Conservation (phyloP, 345 rosid genomes). For the Camelina laxa region DNA sequence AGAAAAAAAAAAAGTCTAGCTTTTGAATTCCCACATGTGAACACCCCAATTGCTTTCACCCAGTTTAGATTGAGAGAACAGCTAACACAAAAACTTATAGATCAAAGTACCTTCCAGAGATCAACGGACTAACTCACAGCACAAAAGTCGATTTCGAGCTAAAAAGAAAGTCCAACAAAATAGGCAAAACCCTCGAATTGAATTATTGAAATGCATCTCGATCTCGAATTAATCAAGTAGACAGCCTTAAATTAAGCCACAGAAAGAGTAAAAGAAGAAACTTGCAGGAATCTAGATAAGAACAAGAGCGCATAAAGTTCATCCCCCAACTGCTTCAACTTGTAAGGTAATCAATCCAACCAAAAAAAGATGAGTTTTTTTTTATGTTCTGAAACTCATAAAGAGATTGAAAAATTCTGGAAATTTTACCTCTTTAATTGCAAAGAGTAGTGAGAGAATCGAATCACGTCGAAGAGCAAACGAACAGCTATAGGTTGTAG, state of each 20-base stretch:
- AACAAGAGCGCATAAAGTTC: slow-evolving; percentile 31
- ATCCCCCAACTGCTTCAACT: slow-evolving; percentile 1
- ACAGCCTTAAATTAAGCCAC: slow-evolving; percentile 3
- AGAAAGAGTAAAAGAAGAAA: not conserved
- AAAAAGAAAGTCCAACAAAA: slow-evolving; percentile 3
- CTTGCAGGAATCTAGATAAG: slow-evolving; percentile 23
- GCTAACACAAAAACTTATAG: slow-evolving; percentile 17
- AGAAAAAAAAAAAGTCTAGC: slow-evolving; percentile 30
- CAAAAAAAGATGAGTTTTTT: slow-evolving; percentile 14
- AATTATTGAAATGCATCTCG: not conserved
- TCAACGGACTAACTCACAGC: slow-evolving; percentile 28
- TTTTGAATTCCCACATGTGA: slow-evolving; percentile 32
- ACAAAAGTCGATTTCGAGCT: slow-evolving; percentile 29
- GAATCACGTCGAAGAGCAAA: slow-evolving; percentile 32
- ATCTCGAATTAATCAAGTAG: slow-evolving; percentile 10
- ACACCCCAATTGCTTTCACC: not conserved
- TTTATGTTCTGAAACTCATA: not conserved
- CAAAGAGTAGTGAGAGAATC: slow-evolving; percentile 9
- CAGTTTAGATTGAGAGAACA: not conserved
- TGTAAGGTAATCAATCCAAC: not conserved
- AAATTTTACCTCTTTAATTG: slow-evolving; percentile 4
- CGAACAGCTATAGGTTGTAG: slow-evolving; percentile 35
- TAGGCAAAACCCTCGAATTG: slow-evolving; percentile 17
- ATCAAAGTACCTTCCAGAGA: slow-evolving; percentile 28
- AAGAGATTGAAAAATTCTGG: not conserved